A percentile compares a stretch with the other conserved stretches of the same genome.
These are phyloP conservation scores for Rhizoclosmatium globosum DNA, from an alignment of 192 early-diverging fungal genomes.

Conservation along the genomic window DNA sequence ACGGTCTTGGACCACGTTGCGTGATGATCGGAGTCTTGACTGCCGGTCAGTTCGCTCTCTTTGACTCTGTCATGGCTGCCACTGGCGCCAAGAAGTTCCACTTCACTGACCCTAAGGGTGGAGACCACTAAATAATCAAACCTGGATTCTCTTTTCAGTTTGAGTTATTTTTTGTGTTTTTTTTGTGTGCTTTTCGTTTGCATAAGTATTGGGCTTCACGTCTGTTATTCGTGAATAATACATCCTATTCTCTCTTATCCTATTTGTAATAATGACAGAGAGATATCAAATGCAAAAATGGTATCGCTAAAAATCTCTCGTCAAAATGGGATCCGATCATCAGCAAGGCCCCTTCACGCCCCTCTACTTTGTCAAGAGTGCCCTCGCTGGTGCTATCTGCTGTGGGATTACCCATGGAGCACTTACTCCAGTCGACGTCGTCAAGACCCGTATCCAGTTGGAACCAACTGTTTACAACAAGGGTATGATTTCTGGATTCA, in stretches of 20 bases:
- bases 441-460: conserved; percentile 81
- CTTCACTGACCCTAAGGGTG: conserved; percentile 44
- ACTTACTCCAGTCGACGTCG: conserved; percentile 71
- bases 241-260: no score
- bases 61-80: conserved; percentile 47
- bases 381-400: conserved; percentile 52
- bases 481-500: conserved; percentile 50
- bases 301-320: background rate
- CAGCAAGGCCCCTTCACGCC: conserved; percentile 34
- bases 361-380: conserved; percentile 37
- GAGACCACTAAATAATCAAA: conserved; percentile 1
- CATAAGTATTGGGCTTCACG: no score
- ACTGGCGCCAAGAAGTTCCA: conserved; percentile 48
- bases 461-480: conserved; percentile 55
- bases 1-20: conserved; percentile 85
- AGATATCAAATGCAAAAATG: no score
- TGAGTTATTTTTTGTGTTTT: no score
- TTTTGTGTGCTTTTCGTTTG: no score
- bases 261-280: no score
- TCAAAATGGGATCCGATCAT: conserved; percentile 3
- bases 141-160: no score
- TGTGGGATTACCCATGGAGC: conserved; percentile 57
- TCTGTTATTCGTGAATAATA: no score
- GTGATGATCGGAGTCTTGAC: conserved; percentile 94
- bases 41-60: conserved; percentile 55